A percentile compares a stretch with the other conserved stretches of the same genome.
Conservation (phyloP, 2,329 filamentous ascomycete genomes). For the Acrodontium crateriforme region DNA sequence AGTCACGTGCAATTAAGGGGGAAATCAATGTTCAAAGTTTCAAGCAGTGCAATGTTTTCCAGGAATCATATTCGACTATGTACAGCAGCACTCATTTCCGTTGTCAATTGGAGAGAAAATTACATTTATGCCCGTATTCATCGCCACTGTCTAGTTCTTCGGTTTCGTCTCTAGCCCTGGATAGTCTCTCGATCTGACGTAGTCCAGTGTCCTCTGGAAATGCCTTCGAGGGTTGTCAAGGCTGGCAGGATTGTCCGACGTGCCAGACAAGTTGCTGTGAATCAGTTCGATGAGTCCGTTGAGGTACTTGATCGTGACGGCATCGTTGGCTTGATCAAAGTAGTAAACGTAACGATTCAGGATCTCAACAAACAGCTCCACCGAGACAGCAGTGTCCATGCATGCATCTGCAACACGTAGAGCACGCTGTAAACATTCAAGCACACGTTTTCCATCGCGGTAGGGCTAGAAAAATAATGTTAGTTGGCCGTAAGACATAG, state of each 20-base stretch:
- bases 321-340: conserved; percentile 98
- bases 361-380: conserved; percentile 97
- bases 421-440: conserved; percentile 90
- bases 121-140: too few relatives aligned
- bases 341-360: conserved; percentile 98
- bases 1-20: too few relatives aligned
- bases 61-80: too few relatives aligned
- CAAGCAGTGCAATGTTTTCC: too few relatives aligned
- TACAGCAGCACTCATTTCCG: too few relatives aligned
- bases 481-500: too few relatives aligned
- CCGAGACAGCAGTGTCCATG: conserved; percentile 95
- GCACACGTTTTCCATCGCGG: conserved; percentile 89
- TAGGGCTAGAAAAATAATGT: conserved; percentile 65
- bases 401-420: conserved; percentile 94
- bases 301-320: conserved; percentile 93
- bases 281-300: conserved; percentile 97
- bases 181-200: conserved; percentile 82
- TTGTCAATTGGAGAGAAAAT: too few relatives aligned
- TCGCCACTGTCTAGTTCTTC: too few relatives aligned
- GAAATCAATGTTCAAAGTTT: too few relatives aligned
- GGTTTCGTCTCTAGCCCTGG: conserved; percentile 71
- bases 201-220: conserved; percentile 88
- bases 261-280: conserved; percentile 83
- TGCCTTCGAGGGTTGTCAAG: conserved; percentile 86
- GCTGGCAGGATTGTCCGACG: conserved; percentile 59